Evolutionary conservation across 257 asterid species (phyloP), one percentile per base, ranked within the genome.

Genomic region (Solanum raphanifolium): DNA sequence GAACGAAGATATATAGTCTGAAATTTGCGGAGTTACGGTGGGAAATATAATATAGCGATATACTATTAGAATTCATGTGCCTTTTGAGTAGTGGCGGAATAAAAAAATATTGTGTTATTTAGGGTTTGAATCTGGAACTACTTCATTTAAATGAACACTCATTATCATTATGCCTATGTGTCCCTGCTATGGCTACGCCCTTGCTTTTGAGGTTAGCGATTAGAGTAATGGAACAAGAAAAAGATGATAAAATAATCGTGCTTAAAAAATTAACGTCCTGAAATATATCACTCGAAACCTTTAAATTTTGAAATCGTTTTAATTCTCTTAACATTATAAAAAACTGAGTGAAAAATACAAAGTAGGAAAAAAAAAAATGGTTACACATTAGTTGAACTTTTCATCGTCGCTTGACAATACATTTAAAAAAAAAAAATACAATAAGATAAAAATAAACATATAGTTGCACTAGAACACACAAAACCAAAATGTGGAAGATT

Each of bases 201-300:
- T 15, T 52, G 23, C 23, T 55, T 55, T 55, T 20, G 25, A 52
- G 62, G 62, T 6, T 55, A 55, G 23, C n/a, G 10, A 58, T 58
- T 58, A 58, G 25, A 58, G 13, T 23, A 60, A 60, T 21, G 29
- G 13, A 60, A 60, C 68, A 9, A 9, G 27, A 21, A 58, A 21
- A 58, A 21, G 2, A 58, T 20, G 2, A 58, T 58, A 58, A 58
- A 20, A 21, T 0, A 2, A 60, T 1, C 0, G 3, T 9, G 13
- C 11, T 60, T 23, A 60, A 60, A 23, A 60, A 9, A n/a, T 60
- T 23, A 60, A 60, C 2, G 13, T 23, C 13, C 0, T 58, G 11
- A 7, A 23, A 60, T 60, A 60, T 21, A 60, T 18, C n/a, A 0
- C 60, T 52, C 5, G 1, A 18, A 55, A 55, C 1, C n/a, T 6